Evolutionary conservation across 1,284 basidiomycete genomes (phyloP).

Genomic region (Phellopilus nigrolimitatus): DNA sequence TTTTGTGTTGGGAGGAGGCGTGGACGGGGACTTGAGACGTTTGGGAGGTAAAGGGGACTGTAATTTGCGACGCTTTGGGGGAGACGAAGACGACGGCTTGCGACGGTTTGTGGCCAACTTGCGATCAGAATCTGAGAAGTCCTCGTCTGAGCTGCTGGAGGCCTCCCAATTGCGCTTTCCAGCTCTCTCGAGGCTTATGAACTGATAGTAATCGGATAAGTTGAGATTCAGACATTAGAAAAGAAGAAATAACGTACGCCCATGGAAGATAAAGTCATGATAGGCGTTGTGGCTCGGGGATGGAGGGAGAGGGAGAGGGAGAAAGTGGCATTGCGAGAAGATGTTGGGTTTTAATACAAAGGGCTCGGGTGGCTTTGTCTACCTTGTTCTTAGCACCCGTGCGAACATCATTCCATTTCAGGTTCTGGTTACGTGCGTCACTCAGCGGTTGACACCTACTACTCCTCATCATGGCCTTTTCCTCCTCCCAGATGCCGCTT

Average conservation of each 20-base stretch:
- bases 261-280: too few relatives aligned
- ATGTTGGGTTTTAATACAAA: background rate
- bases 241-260: too few relatives aligned
- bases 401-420: background rate
- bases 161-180: background rate
- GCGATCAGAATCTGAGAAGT: background rate
- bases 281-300: too few relatives aligned
- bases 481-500: conserved; percentile 1
- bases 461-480: background rate
- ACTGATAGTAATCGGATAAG: too few relatives aligned
- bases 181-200: too few relatives aligned
- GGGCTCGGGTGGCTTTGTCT: background rate
- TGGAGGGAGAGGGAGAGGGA: background rate
- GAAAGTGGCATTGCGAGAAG: background rate
- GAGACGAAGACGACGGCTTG: background rate
- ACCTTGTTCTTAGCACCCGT: background rate
- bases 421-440: background rate
- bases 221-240: too few relatives aligned
- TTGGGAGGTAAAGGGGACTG: conserved; percentile 1
- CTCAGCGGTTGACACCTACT: background rate
- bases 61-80: conserved; percentile 2
- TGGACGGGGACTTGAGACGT: background rate
- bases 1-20: too few relatives aligned
- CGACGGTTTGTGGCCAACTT: too few relatives aligned
- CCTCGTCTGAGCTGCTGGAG: background rate